A percentile compares a stretch with the other conserved stretches of the same genome.
Evolutionary conservation across 2,329 filamentous ascomycete genomes (phyloP).

Genomic region (Thermothelomyces thermophilus): DNA sequence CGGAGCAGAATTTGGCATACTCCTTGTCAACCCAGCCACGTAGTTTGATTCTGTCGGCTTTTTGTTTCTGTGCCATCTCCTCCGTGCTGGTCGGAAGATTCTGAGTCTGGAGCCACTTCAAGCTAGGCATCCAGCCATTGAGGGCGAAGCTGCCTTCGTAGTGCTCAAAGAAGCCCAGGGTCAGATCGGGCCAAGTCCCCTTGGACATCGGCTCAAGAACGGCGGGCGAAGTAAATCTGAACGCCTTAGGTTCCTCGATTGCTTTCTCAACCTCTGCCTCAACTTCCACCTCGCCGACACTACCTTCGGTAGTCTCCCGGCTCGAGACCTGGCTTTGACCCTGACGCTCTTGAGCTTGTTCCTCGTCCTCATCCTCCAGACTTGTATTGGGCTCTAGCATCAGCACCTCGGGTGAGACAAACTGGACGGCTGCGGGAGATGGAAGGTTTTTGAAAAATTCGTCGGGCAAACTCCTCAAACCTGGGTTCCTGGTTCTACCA

Average conservation of each 20-base stretch:
- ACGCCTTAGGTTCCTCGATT: slow-evolving; percentile 6
- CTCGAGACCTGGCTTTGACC: background rate
- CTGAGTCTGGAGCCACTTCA: slow-evolving; percentile 31
- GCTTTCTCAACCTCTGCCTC: background rate
- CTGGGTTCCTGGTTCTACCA: slow-evolving; percentile 24
- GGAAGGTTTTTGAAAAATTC: slow-evolving; percentile 22
- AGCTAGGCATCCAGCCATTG: slow-evolving; percentile 39
- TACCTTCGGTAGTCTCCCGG: background rate
- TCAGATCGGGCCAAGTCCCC: slow-evolving; percentile 29
- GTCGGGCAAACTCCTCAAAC: slow-evolving; percentile 24
- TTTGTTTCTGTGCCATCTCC: slow-evolving; percentile 29
- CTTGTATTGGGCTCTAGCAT: slow-evolving; percentile 40
- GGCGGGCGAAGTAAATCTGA: slow-evolving; percentile 15
- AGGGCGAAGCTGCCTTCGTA: slow-evolving; percentile 36
- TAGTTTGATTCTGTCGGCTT: slow-evolving; percentile 17
- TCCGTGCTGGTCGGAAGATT: slow-evolving; percentile 29
- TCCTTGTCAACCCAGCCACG: slow-evolving; percentile 26
- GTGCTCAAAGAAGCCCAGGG: slow-evolving; percentile 32
- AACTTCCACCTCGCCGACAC: background rate
- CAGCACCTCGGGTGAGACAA: slow-evolving; percentile 22
- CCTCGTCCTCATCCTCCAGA: slow-evolving; percentile 30
- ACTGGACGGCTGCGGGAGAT: background rate
- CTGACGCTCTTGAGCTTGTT: slow-evolving; percentile 13
- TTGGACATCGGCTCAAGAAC: slow-evolving; percentile 8
- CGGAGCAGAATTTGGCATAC: slow-evolving; percentile 27